These are phyloP conservation scores for Colletotrichum orbiculare DNA, from an alignment of 2,329 filamentous ascomycete genomes.

Conservation along the genomic window DNA sequence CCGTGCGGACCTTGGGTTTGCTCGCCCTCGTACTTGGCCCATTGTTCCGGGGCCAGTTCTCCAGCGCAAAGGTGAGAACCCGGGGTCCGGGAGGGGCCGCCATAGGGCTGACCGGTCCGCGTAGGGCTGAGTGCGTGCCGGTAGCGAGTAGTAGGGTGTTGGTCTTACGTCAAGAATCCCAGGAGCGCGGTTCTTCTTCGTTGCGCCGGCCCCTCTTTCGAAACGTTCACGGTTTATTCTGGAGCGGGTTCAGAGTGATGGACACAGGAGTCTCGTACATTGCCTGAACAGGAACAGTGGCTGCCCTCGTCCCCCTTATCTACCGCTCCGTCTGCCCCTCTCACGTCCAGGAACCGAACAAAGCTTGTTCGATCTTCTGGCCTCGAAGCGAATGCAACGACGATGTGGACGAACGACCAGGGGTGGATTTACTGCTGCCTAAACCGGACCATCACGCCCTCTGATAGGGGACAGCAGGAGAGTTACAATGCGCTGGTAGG, in stretches of 20 bases:
- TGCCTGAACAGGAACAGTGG: slow-evolving; percentile 7
- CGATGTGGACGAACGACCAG: too few relatives aligned
- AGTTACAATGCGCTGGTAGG: too few relatives aligned
- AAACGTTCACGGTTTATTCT: too few relatives aligned
- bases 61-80: slow-evolving; percentile 28
- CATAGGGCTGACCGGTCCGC: slow-evolving; percentile 7
- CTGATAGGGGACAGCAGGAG: too few relatives aligned
- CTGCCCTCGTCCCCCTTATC: slow-evolving; percentile 3
- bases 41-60: slow-evolving; percentile 25
- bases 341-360: too few relatives aligned
- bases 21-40: slow-evolving; percentile 32
- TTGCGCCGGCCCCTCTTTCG: too few relatives aligned
- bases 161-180: not conserved
- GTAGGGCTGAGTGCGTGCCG: not conserved
- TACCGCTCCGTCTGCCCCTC: not conserved
- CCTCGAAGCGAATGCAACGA: too few relatives aligned
- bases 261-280: slow-evolving; percentile 1
- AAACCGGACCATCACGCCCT: too few relatives aligned
- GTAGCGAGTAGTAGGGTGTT: too few relatives aligned
- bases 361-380: too few relatives aligned
- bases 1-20: slow-evolving; percentile 37
- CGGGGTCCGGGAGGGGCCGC: slow-evolving; percentile 7
- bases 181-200: not conserved
- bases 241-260: not conserved
- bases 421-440: too few relatives aligned